phyloP scores from a whole-genome alignment of 2,329 filamentous ascomycete species.

The Calonectria honghensis region DNA sequence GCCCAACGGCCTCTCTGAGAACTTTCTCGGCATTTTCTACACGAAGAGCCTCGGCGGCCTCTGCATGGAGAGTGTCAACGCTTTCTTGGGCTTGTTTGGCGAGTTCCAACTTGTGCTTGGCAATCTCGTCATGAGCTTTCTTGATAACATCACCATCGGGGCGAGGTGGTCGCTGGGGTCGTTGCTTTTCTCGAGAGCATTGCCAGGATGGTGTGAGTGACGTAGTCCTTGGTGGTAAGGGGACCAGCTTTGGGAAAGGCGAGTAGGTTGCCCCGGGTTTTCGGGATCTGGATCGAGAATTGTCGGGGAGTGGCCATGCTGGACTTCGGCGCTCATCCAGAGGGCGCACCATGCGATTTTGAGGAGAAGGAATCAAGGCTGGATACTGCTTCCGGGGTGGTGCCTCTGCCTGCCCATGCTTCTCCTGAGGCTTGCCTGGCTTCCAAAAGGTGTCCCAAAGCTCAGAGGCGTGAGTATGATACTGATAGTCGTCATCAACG shows the following conservation, averaged over 20 bases:
- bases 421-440: slow-evolving; percentile 38
- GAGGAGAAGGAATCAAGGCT: slow-evolving; percentile 57
- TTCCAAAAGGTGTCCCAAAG: slow-evolving; percentile 73
- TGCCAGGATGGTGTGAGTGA: slow-evolving; percentile 55
- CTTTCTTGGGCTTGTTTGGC: not conserved
- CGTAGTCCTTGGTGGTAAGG: slow-evolving; percentile 59
- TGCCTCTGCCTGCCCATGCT: slow-evolving; percentile 39
- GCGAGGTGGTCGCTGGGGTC: slow-evolving; percentile 56
- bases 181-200: slow-evolving; percentile 49
- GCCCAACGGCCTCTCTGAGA: not conserved
- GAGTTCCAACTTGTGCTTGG: not conserved
- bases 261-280: slow-evolving; percentile 62
- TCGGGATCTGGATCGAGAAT: slow-evolving; percentile 43
- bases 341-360: slow-evolving; percentile 45
- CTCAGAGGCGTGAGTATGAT: slow-evolving; percentile 66
- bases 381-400: slow-evolving; percentile 57
- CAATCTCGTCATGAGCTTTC: slow-evolving; percentile 3
- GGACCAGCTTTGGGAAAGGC: slow-evolving; percentile 63
- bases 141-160: slow-evolving; percentile 53
- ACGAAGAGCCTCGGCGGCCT: not conserved
- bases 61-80: not conserved
- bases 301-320: slow-evolving; percentile 55
- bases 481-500: slow-evolving; percentile 70
- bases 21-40: not conserved
- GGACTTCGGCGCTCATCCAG: slow-evolving; percentile 53